Evolutionary conservation across 83 land plant genomes (phyloP).

Genomic region (Picea abies): DNA sequence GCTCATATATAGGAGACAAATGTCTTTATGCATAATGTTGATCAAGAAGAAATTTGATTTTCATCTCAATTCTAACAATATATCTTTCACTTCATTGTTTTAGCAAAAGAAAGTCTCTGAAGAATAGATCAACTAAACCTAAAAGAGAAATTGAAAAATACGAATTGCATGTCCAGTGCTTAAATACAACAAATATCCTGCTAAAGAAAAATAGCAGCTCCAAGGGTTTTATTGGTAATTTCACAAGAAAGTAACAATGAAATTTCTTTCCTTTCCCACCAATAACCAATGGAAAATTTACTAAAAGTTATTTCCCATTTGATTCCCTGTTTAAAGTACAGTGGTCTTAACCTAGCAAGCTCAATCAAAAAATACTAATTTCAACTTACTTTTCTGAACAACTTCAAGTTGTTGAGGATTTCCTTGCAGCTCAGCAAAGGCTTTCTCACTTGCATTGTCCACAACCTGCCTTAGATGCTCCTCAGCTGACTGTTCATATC

Average conservation of each 20-base stretch:
- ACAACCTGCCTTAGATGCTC: constrained; percentile 69
- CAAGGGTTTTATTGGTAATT: not conserved
- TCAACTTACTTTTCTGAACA: constrained; percentile 53
- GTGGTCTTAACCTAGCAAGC: not conserved
- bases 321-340: not conserved
- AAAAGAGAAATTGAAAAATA: not conserved
- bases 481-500: constrained; percentile 35
- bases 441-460: constrained; percentile 59
- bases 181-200: not conserved
- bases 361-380: constrained; percentile 3
- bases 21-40: not conserved
- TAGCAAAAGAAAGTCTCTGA: not conserved
- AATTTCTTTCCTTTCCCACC: not conserved
- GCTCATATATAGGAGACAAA: not conserved
- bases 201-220: not conserved
- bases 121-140: not conserved
- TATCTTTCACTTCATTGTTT: not conserved
- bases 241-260: not conserved
- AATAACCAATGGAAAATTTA: not conserved
- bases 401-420: constrained; percentile 54
- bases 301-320: not conserved
- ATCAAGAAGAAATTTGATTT: not conserved
- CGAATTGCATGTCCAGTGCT: too few species aligned
- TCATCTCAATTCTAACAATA: not conserved
- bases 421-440: constrained; percentile 56